A percentile compares a stretch with the other conserved stretches of the same genome.
Conservation (phyloP, 1,139 yeast genomes). For the Candida sp. region DNA sequence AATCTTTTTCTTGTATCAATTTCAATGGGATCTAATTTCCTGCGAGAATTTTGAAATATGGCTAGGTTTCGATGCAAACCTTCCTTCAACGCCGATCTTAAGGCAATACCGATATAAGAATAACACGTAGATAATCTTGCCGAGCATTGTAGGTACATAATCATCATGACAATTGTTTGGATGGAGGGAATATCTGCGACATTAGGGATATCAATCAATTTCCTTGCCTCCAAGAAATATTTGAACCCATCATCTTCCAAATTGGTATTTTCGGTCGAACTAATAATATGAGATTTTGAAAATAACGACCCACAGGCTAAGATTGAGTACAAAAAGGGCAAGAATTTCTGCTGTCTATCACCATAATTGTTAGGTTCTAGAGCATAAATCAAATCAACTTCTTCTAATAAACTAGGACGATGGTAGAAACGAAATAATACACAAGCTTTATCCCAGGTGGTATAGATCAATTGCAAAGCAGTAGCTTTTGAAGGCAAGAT, state of each 20-base stretch:
- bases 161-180: conserved; percentile 72
- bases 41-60: conserved; percentile 43
- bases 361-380: conserved; percentile 69
- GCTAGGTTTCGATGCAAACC: conserved; percentile 80
- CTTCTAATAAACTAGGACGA: conserved; percentile 70
- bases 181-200: conserved; percentile 46
- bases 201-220: conserved; percentile 60
- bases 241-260: conserved; percentile 77
- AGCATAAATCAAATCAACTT: conserved; percentile 47
- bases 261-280: conserved; percentile 36
- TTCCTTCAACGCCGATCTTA: conserved; percentile 81
- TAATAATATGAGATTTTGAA: conserved; percentile 36
- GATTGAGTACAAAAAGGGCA: conserved; percentile 71
- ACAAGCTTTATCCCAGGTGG: conserved; percentile 86
- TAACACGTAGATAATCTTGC: conserved; percentile 90
- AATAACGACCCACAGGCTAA: conserved; percentile 67
- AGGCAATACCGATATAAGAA: conserved; percentile 88
- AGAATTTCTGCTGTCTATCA: conserved; percentile 69
- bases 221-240: conserved; percentile 80
- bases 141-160: conserved; percentile 83
- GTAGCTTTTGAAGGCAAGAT: conserved; percentile 73
- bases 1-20: conserved; percentile 81
- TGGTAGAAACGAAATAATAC: conserved; percentile 83
- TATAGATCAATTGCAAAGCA: conserved; percentile 67
- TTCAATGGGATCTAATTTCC: conserved; percentile 73